Evolutionary conservation across 192 early-diverging fungal genomes (phyloP), one percentile per base, ranked within the genome.

Genomic region (Glomus cerebriforme): DNA sequence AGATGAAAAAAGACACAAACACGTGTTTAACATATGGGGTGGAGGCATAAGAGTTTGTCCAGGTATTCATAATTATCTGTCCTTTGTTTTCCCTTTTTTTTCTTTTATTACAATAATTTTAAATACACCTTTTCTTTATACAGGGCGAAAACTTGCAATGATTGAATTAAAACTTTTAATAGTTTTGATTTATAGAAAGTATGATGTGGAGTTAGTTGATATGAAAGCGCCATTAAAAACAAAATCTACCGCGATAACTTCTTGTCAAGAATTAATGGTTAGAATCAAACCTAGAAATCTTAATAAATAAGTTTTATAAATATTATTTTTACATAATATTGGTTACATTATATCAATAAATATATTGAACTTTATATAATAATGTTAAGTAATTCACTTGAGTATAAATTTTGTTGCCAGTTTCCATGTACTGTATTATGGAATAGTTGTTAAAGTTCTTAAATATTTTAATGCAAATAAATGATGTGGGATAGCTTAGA

Each of bases 141-240:
- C 43, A 37, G 69, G 69, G 24, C 31, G 59, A 76, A 49, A 63
- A n/a, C 17, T 76, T n/a, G 62, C 75, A 26, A 76, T 76, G 34
- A 35, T 37, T n/a, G 32, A 62, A 59, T 29, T 76, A 3, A 76
- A 76, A 43, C 22, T 37, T 43, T 76, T 76, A 17, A 26, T 34
- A 0, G 59, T 32, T 22, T 63, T 35, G 22, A n/a, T 76, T 54
- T 35, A 24, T 19, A 31, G 62, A 17, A 39, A 63, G 26, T 76
- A 34, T n/a, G 75, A 76, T 22, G 32, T 76, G 4, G 60, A 76
- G 43, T 76, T 76, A 32, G 75, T 43, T 27, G 60, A 76, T 65
- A 43, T 29, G 39, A 74, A 74, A 8, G 73, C 49, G 2, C 24
- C 54, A 32, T 58, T 74, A 27, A 59, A 74, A 59, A 54, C 59